Percentiles rank a stretch among this genome's conserved stretches.
These are phyloP conservation scores for Cystobasidiaceae sp. DNA, from an alignment of 1,284 basidiomycete genomes.

Conservation along the genomic window DNA sequence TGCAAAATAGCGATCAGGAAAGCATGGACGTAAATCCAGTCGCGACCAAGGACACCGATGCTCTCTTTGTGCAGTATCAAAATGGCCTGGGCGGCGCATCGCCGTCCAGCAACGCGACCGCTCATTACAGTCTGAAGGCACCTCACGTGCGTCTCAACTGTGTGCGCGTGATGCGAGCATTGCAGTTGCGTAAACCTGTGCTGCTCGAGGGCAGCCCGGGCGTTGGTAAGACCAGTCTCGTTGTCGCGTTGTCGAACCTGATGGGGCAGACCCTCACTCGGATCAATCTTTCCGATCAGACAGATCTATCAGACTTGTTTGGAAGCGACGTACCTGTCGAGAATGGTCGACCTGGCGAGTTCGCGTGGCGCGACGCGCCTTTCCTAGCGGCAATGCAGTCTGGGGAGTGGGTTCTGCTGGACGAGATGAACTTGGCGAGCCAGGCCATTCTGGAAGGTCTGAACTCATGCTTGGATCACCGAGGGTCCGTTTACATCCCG, in stretches of 20 bases:
- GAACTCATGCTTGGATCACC: slow-evolving; percentile 93
- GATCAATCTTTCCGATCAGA: slow-evolving; percentile 98
- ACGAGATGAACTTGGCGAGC: slow-evolving; percentile 57
- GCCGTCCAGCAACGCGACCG: slow-evolving; percentile 32
- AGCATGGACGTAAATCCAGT: too few relatives aligned
- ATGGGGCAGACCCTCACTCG: slow-evolving; percentile 76
- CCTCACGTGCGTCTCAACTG: slow-evolving; percentile 86
- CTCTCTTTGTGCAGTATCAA: too few relatives aligned
- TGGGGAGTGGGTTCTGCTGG: slow-evolving; percentile 93
- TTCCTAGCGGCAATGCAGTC: slow-evolving; percentile 88
- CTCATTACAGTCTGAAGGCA: slow-evolving; percentile 74
- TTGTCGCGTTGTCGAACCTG: slow-evolving; percentile 77
- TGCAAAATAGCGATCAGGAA: too few relatives aligned
- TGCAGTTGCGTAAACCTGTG: slow-evolving; percentile 85
- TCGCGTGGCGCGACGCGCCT: slow-evolving; percentile 95
- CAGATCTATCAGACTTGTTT: slow-evolving; percentile 92
- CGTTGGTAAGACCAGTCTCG: slow-evolving; percentile 96
- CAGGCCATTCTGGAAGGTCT: slow-evolving; percentile 89
- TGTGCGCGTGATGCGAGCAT: slow-evolving; percentile 81
- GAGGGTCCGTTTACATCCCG: slow-evolving; percentile 90
- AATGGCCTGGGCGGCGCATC: too few relatives aligned
- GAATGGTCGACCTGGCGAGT: slow-evolving; percentile 83
- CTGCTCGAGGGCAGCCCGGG: slow-evolving; percentile 96
- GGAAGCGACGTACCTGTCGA: slow-evolving; percentile 95
- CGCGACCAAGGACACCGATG: too few relatives aligned